Evolutionary conservation across 2,329 filamentous ascomycete species (phyloP).

Genomic region (Dactylellina sp.): DNA sequence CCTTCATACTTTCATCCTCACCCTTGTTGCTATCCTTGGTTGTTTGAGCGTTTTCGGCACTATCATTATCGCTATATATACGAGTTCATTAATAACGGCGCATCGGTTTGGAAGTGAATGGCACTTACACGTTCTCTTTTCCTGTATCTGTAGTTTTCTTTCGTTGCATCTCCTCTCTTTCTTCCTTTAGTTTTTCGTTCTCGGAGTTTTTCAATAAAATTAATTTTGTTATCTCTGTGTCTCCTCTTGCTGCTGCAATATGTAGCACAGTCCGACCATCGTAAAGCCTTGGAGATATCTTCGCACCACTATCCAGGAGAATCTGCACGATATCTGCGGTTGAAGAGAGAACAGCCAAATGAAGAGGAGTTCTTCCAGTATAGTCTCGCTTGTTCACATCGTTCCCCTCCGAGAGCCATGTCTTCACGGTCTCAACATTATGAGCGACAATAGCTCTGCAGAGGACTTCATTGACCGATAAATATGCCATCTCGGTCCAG

Average conservation of each 20-base stretch:
- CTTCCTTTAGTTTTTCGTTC: conserved; percentile 77
- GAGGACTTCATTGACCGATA: conserved; percentile 80
- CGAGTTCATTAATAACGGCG: neutral
- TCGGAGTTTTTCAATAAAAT: conserved; percentile 78
- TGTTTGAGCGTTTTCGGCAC: conserved; percentile 58
- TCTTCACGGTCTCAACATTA: conserved; percentile 76
- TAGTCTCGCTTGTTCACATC: conserved; percentile 81
- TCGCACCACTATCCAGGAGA: conserved; percentile 77
- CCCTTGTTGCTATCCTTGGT: conserved; percentile 61
- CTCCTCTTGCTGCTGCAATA: conserved; percentile 78
- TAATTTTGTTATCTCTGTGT: conserved; percentile 75
- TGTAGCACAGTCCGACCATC: conserved; percentile 85
- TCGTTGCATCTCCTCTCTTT: conserved; percentile 15
- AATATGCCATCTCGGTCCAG: conserved; percentile 78
- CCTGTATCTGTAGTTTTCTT: conserved; percentile 59
- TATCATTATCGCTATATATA: neutral
- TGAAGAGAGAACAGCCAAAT: conserved; percentile 78
- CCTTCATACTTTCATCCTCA: conserved; percentile 56
- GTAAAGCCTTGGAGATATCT: conserved; percentile 78
- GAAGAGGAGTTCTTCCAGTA: conserved; percentile 79
- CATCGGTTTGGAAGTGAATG: neutral
- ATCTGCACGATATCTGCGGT: conserved; percentile 74
- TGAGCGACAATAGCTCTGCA: conserved; percentile 84
- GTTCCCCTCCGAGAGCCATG: conserved; percentile 75
- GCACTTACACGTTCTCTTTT: conserved; percentile 43